Evolutionary conservation across 2,329 filamentous ascomycete genomes (phyloP).

Genomic region (Fusarium liriodendri): DNA sequence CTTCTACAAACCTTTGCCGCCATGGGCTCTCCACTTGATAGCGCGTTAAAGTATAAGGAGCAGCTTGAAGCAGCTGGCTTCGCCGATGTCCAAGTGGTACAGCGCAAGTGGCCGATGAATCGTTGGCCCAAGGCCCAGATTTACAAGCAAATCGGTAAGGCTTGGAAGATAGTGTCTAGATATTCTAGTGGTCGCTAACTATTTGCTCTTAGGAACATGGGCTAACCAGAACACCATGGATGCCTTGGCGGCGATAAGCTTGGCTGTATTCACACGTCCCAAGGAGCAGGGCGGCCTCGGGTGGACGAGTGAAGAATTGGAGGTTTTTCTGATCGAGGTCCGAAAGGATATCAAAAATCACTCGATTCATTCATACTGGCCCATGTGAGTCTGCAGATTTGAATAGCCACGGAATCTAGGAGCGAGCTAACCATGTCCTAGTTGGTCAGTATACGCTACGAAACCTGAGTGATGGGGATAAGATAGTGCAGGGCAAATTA

Average conservation of each 20-base stretch:
- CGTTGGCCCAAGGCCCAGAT: conserved; percentile 21
- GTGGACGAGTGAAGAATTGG: conserved; percentile 7
- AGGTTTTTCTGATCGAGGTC: conserved; percentile 6
- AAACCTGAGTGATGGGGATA: neutral
- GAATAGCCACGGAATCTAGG: neutral
- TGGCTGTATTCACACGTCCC: conserved; percentile 17
- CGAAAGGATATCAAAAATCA: conserved; percentile 8
- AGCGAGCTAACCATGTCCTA: neutral
- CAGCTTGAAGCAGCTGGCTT: conserved; percentile 22
- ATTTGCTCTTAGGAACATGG: neutral
- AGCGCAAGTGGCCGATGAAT: conserved; percentile 23
- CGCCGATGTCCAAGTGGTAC: neutral
- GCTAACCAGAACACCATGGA: conserved; percentile 8
- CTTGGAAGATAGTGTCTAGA: neutral
- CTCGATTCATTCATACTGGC: conserved; percentile 14
- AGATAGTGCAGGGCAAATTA: neutral
- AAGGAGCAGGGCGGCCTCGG: conserved; percentile 6
- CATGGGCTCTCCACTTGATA: conserved; percentile 2
- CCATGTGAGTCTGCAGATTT: conserved; percentile 3
- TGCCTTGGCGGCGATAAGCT: conserved; percentile 7
- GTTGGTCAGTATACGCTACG: conserved; percentile 9
- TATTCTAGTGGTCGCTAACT: neutral
- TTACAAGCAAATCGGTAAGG: conserved; percentile 32
- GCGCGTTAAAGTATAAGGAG: conserved; percentile 7
- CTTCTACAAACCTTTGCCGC: conserved; percentile 2